phyloP scores from a whole-genome alignment of 2,329 filamentous ascomycete genomes.

The Diaporthe citrichinensis region DNA sequence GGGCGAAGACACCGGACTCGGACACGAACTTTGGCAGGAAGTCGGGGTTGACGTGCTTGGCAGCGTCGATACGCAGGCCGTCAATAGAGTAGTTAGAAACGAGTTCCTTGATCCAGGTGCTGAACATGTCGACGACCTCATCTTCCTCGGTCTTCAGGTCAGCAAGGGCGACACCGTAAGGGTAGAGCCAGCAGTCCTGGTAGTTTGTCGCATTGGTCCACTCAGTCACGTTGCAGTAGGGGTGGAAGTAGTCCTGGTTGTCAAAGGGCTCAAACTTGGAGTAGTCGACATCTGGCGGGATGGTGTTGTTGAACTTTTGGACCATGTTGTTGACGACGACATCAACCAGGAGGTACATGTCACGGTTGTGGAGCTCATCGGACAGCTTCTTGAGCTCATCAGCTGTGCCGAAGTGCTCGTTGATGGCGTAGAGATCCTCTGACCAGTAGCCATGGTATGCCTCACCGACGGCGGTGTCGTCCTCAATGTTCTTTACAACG shows the following conservation, averaged over 20 bases:
- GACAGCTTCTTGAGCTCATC: constrained; percentile 72
- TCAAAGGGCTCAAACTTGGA: constrained; percentile 62
- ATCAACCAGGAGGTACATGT: constrained; percentile 63
- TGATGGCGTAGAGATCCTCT: constrained; percentile 65
- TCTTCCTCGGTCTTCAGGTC: constrained; percentile 71
- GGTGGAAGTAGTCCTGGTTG: constrained; percentile 70
- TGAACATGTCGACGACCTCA: constrained; percentile 64
- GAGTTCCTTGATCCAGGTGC: constrained; percentile 71
- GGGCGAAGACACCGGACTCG: constrained; percentile 69
- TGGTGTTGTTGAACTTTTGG: constrained; percentile 55
- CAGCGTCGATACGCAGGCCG: constrained; percentile 72
- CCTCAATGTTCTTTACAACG: constrained; percentile 60
- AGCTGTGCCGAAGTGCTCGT: constrained; percentile 70
- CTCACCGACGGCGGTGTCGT: constrained; percentile 48
- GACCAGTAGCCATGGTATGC: constrained; percentile 71
- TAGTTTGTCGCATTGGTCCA: constrained; percentile 65
- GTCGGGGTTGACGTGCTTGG: constrained; percentile 71
- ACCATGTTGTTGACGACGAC: constrained; percentile 68
- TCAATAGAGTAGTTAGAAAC: constrained; percentile 74
- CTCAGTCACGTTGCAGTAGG: constrained; percentile 68
- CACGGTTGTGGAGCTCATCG: constrained; percentile 53
- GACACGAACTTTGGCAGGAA: constrained; percentile 70
- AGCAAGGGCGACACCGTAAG: constrained; percentile 69
- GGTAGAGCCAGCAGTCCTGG: constrained; percentile 65
- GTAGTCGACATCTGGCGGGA: constrained; percentile 59